Base-by-base conservation (phyloP, 805 yeast species). In the Candida yuanshanica region DNA sequence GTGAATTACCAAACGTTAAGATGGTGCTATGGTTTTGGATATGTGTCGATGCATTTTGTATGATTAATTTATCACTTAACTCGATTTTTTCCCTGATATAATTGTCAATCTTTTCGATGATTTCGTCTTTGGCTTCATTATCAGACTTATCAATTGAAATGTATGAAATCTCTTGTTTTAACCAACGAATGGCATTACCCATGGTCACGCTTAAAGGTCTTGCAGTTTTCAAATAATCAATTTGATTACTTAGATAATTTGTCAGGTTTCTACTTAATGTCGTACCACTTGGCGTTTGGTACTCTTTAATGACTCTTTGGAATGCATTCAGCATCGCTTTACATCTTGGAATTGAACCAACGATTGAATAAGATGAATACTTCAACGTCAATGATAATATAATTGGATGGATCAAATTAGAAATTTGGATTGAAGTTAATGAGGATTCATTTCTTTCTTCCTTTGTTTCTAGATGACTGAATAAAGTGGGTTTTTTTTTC, bases 181-280 rank as follows among this genome's bases (percentile, higher is more conserved):
- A 72, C 96, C 97, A 90, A 54, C 99, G 78, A 50, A 93, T 93
- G 3, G 97, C 91, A 66, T 90, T 93, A 41, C 99, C 99, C 99
- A 93, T 93, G 1, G 96, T 77, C 2, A 90, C 85, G 42, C 93
- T 80, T 37, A 93, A 70, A 1, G 98, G 97, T 48, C 99, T 77
- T 4, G 96, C 90, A 9, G 87, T 79, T 54, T 87, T 91, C 52
- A 93, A 69, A 51, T 84, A 87, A 59, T 91, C 99, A 49, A 93
- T 93, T 64, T 93, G 99, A 56, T 84, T 87, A 10, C 95, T 81
- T 44, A 93, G 70, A 60, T 89, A 91, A 24, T 83, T 80, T 0
- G 96, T 88, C 55, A 93, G 72, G 63, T 90, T 86, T 67, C 99
- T 80, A 26, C 90, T 80, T 52, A 93, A 70, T 1, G 95, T 81